A percentile compares a stretch with the other conserved stretches of the same genome.
phyloP scores from a whole-genome alignment of 805 yeast species.

The Starmerella sp. region DNA sequence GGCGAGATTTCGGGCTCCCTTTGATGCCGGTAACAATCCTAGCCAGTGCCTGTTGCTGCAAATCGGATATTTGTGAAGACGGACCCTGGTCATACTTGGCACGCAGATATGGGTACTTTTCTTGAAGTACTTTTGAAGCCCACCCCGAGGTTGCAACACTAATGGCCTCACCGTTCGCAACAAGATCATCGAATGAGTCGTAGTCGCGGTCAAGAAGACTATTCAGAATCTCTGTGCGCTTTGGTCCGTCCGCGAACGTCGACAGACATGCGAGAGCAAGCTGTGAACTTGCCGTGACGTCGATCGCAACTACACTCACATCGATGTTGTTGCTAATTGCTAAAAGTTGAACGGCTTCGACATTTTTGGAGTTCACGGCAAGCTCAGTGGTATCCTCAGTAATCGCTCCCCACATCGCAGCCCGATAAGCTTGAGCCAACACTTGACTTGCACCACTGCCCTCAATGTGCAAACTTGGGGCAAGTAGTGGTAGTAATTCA shows the following conservation, averaged over 20 bases:
- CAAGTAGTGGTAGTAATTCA: slow-evolving; percentile 8
- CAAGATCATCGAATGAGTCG: slow-evolving; percentile 63
- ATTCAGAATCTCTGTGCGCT: slow-evolving; percentile 31
- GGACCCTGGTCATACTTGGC: slow-evolving; percentile 11
- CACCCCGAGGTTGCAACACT: slow-evolving; percentile 64
- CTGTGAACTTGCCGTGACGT: slow-evolving; percentile 19
- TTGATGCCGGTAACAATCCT: slow-evolving; percentile 48
- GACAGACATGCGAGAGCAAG: slow-evolving; percentile 34
- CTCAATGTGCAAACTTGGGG: background rate
- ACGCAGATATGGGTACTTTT: slow-evolving; percentile 8
- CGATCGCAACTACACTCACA: background rate
- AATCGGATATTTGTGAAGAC: slow-evolving; percentile 10
- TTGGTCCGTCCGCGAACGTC: slow-evolving; percentile 21
- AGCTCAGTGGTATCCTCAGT: background rate
- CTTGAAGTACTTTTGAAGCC: slow-evolving; percentile 44
- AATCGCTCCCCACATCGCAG: background rate
- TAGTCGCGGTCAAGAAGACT: slow-evolving; percentile 49
- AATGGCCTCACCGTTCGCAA: slow-evolving; percentile 77
- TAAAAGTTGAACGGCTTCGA: slow-evolving; percentile 10
- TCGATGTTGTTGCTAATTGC: slow-evolving; percentile 6
- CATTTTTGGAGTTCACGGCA: background rate
- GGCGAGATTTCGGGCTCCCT: slow-evolving; percentile 49
- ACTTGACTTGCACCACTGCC: background rate
- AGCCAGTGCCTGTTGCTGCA: slow-evolving; percentile 42
- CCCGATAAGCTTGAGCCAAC: slow-evolving; percentile 4